These are phyloP conservation scores for Zygosaccharomyces kombuchaensis DNA, from an alignment of 805 yeast species.

Conservation along the genomic window DNA sequence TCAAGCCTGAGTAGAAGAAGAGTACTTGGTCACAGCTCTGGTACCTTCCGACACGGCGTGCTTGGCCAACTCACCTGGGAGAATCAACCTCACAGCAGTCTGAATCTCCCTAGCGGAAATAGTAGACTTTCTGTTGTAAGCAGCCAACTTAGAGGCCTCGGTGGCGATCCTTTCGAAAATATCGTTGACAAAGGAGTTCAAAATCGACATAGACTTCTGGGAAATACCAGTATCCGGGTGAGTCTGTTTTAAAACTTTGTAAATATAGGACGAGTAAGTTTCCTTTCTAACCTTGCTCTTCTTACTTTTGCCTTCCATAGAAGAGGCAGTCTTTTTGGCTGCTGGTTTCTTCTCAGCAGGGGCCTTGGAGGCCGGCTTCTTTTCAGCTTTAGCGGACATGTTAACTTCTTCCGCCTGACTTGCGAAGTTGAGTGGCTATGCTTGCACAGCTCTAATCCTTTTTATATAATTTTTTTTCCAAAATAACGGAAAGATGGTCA, in stretches of 20 bases:
- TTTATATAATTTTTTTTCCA: neutral
- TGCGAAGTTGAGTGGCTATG: neutral
- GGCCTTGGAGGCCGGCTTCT: conserved; percentile 83
- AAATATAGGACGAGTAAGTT: conserved; percentile 91
- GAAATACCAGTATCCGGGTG: conserved; percentile 98
- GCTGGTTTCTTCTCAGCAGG: conserved; percentile 95
- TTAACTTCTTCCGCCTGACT: neutral
- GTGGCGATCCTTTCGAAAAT: conserved; percentile 92
- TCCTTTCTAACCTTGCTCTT: conserved; percentile 91
- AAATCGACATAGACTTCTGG: conserved; percentile 92
- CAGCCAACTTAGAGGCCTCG: conserved; percentile 94
- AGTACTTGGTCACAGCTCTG: conserved; percentile 90
- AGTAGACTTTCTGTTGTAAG: conserved; percentile 93
- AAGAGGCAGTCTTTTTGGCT: conserved; percentile 79
- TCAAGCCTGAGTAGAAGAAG: conserved; percentile 46
- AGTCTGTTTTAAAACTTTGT: conserved; percentile 93
- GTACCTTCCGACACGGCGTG: conserved; percentile 96
- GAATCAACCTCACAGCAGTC: conserved; percentile 91
- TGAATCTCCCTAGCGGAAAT: conserved; percentile 94
- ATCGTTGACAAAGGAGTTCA: conserved; percentile 95
- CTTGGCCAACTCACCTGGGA: conserved; percentile 95
- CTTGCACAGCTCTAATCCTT: neutral
- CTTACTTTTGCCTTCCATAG: conserved; percentile 74
- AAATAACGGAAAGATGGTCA: neutral
- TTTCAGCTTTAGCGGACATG: conserved; percentile 66